Conservation (phyloP, 2,329 filamentous ascomycete species). For the Beauveria asiatica region DNA sequence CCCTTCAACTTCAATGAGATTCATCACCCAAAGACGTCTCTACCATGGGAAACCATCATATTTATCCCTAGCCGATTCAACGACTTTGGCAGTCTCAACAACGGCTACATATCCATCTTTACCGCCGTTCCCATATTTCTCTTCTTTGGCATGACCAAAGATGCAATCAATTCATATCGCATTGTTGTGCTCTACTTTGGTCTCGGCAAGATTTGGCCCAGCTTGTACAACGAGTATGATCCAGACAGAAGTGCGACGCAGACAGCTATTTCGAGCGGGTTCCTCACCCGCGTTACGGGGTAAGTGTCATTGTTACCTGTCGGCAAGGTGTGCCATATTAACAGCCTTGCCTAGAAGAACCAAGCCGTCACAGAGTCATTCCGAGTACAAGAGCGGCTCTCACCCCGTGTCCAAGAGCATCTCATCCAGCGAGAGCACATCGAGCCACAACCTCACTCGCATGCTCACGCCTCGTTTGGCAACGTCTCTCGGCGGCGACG, state of each 20-base stretch:
- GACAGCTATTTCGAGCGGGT: not conserved
- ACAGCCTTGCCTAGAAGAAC: not conserved
- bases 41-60: conserved; percentile 40
- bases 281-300: not conserved
- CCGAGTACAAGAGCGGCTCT: not conserved
- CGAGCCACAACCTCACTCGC: not conserved
- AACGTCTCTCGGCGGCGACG: not conserved
- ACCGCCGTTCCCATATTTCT: conserved; percentile 39
- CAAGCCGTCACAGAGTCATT: not conserved
- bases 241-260: conserved; percentile 21
- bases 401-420: not conserved
- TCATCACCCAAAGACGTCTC: conserved; percentile 25
- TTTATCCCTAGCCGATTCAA: conserved; percentile 34
- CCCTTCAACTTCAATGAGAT: conserved; percentile 35
- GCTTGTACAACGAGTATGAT: conserved; percentile 30
- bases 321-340: not conserved
- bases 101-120: conserved; percentile 40
- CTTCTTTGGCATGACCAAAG: conserved; percentile 49
- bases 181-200: conserved; percentile 29
- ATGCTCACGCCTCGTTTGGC: not conserved
- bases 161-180: conserved; percentile 43
- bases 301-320: not conserved
- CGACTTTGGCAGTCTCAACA: conserved; percentile 33
- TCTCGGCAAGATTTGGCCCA: conserved; percentile 35
- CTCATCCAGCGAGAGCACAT: conserved; percentile 3